Evolutionary conservation across 352 stramenopile genomes (phyloP), one percentile per base, ranked within the genome.

Genomic region (Phytophthora tubulina): DNA sequence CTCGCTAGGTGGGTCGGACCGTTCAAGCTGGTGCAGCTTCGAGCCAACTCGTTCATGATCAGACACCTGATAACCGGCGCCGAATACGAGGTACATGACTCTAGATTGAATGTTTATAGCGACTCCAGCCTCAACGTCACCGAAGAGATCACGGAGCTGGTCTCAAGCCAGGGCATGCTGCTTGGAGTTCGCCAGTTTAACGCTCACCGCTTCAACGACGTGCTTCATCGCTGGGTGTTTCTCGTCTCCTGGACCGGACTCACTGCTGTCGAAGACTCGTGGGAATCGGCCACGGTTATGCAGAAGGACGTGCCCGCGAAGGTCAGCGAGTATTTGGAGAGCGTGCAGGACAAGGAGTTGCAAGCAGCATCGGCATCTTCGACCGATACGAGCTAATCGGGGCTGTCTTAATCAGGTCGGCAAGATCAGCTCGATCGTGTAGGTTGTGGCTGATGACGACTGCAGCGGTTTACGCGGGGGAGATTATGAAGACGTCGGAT

Each of bases 1-100:
- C 17, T 61, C 9, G 60, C 49, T 11, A 10, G 60, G 45, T 68
- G 60, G 60, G 51, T 60, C 6, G 48, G 60, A 2, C 49, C 60
- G 3, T 68, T 68, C n/a, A 27, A 59, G 38, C n/a, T 39, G 0
- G 46, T 54, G n/a, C 11, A 59, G 27, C 6, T 39, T 13, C 59
- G 8, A 14, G 30, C 50, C 2, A 8, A 68, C n/a, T 55, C 49
- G 36, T 61, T 55, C 31, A 46, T 68, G 30, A 52, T 60, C 39
- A 21, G 11, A 1, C 60, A 68, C 14, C 17, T 68, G 27, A 4
- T 68, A 0, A 61, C 60, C 9, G 46, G 35, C 11, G 11, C 42
- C 0, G 17, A 42, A 9, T 66, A 51, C 9, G 38, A 57, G 3
- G 58, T 66, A 5, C 21, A 57, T 15, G 17, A 32, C 13, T 50